Evolutionary conservation across 2,329 filamentous ascomycete species (phyloP), one percentile per base, ranked within the genome.

Genomic region (Ramularia endophylla): DNA sequence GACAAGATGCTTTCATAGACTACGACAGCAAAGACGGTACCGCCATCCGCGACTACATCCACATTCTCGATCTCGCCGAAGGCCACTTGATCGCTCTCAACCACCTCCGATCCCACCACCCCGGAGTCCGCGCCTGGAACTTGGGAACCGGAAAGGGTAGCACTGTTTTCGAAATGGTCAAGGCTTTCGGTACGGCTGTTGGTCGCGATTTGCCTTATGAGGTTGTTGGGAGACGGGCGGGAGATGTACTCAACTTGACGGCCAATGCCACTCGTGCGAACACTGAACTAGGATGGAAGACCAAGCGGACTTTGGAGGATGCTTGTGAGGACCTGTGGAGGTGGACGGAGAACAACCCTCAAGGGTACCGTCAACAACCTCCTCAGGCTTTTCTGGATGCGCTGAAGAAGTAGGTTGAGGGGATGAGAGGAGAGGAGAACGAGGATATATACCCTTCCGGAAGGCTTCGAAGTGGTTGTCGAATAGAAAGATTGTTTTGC

Each of bases 161-260:
- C 67, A 98, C 92, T 16, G 92, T 98, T 43, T 92, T 89, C 62
- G 89, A 98, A 65, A 98, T 98, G 73, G 82, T 98, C 77, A 87
- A 90, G 55, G 89, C 92, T 40, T 98, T 98, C 72, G 85, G 81
- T 68, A 69, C 78, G 37, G 87, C 87, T 13, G 89, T 95, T 16
- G 92, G 92, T 48, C 83, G 81, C 37, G 80, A 92, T 43, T 75
- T 98, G 18, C 77, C 84, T 27, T 97, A 97, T 70, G 76, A 95
- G 63, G 84, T 97, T 44, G 85, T 83, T 7, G 80, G 76, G 29
- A 81, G 92, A 58, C 77, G 92, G 59, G 79, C 81, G 28, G 92
- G 92, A 40, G 92, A 98, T 60, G 92, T 98, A 13, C 74, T 98
- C 43, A 85, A 98, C 68, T 80, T 98, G 34, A 98, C 92, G 16